Percentiles rank a stretch among this genome's conserved stretches.
Conservation (phyloP, 192 early-diverging fungal genomes). For the Tieghemiomyces parasiticus region DNA sequence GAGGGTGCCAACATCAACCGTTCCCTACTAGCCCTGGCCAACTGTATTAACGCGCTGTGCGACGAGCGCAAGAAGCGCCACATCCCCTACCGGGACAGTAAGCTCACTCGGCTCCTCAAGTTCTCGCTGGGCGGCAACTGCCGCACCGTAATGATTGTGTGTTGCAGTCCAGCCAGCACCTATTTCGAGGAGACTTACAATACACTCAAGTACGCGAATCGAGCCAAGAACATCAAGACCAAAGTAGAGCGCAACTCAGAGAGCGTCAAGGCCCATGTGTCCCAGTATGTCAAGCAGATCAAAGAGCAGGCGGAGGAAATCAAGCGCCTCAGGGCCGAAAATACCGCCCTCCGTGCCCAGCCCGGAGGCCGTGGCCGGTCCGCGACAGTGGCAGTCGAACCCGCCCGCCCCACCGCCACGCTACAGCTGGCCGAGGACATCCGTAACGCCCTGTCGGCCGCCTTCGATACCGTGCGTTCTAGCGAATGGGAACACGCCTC, state of each 20-base stretch:
- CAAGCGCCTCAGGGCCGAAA: constrained; percentile 30
- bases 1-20: constrained; percentile 73
- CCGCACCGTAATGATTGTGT: constrained; percentile 66
- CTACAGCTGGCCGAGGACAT: constrained; percentile 29
- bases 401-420: constrained; percentile 26
- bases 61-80: constrained; percentile 36
- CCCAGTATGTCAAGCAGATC: constrained; percentile 42
- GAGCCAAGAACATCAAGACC: constrained; percentile 55
- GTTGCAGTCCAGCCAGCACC: constrained; percentile 43
- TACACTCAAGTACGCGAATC: constrained; percentile 62
- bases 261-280: constrained; percentile 38
- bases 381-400: constrained; percentile 17
- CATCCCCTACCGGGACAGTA: constrained; percentile 62
- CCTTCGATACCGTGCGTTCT: constrained; percentile 27
- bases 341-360: constrained; percentile 14
- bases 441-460: constrained; percentile 21
- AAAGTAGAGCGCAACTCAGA: constrained; percentile 41
- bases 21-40: constrained; percentile 53
- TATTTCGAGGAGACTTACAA: constrained; percentile 64
- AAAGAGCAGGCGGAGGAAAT: constrained; percentile 44
- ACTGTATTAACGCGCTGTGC: constrained; percentile 60
- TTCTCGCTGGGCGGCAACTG: constrained; percentile 68
- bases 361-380: neutral
- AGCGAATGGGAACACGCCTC: constrained; percentile 30
- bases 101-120: constrained; percentile 55